phyloP scores from a whole-genome alignment of 441 rosid species.

The Rhodomyrtus psidioides region DNA sequence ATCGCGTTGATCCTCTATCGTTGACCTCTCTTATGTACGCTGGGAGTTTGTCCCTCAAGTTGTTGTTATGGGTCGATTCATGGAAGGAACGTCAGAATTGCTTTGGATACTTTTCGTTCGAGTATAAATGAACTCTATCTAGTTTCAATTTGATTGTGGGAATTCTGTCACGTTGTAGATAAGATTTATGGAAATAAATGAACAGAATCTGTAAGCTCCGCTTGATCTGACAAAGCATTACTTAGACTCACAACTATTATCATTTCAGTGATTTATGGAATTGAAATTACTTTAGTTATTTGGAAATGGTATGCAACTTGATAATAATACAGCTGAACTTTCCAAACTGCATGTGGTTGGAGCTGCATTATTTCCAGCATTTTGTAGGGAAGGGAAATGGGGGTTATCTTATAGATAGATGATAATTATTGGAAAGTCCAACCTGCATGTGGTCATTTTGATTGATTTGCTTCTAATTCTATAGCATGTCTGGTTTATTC shows the following conservation, averaged over 20 bases:
- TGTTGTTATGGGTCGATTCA: conserved; percentile 31
- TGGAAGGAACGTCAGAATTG: conserved; percentile 27
- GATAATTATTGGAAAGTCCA: too few species aligned
- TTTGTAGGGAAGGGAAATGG: too few species aligned
- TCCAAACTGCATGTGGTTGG: too few species aligned
- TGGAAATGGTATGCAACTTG: too few species aligned
- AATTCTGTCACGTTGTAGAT: background rate
- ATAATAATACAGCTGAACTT: too few species aligned
- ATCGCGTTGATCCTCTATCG: conserved; percentile 69
- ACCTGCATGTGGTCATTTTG: too few species aligned
- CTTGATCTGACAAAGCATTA: background rate
- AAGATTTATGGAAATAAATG: background rate
- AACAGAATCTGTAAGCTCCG: background rate
- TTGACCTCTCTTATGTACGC: conserved; percentile 74
- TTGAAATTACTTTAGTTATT: too few species aligned
- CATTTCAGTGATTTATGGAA: background rate
- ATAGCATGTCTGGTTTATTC: too few species aligned
- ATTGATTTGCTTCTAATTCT: too few species aligned
- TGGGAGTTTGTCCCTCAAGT: conserved; percentile 49
- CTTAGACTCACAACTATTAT: background rate
- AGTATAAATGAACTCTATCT: background rate
- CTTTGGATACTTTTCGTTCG: conserved; percentile 17
- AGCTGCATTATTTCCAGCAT: too few species aligned
- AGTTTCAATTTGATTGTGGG: background rate
- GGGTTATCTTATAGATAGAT: too few species aligned